These are phyloP conservation scores for Blastocrithidia nonstop DNA, from an alignment of 208 protist species.

Conservation along the genomic window DNA sequence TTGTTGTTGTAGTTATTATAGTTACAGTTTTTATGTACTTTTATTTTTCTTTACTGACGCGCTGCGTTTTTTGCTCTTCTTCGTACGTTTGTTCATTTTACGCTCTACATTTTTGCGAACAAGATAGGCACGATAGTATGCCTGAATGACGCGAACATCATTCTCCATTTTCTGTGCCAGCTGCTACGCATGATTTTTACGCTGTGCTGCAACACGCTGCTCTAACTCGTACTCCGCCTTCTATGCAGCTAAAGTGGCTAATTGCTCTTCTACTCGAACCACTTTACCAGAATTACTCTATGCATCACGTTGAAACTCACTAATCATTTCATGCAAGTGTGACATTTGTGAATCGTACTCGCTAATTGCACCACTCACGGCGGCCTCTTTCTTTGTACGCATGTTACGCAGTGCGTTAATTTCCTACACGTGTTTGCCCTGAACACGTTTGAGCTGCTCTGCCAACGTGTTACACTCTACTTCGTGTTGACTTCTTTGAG, in stretches of 20 bases:
- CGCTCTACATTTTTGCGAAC: slow-evolving; percentile 22
- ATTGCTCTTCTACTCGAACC: slow-evolving; percentile 39
- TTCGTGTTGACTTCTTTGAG: too few species aligned
- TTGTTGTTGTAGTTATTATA: too few species aligned
- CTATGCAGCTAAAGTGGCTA: slow-evolving; percentile 33
- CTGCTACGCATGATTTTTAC: slow-evolving; percentile 34
- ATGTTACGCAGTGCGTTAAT: slow-evolving; percentile 35
- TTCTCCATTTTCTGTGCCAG: slow-evolving; percentile 24
- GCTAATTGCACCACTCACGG: slow-evolving; percentile 61
- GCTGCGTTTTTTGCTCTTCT: too few species aligned
- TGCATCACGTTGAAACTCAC: slow-evolving; percentile 44
- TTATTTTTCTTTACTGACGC: too few species aligned
- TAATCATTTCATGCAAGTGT: slow-evolving; percentile 14
- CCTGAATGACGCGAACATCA: slow-evolving; percentile 62
- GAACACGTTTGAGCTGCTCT: slow-evolving; percentile 18
- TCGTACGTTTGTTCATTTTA: slow-evolving; percentile 29
- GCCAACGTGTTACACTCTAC: too few species aligned
- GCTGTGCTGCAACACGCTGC: slow-evolving; percentile 39
- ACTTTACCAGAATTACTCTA: slow-evolving; percentile 62
- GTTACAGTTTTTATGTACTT: too few species aligned
- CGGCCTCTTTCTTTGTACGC: slow-evolving; percentile 63
- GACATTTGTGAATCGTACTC: slow-evolving; percentile 72
- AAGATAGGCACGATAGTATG: slow-evolving; percentile 61
- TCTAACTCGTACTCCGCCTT: slow-evolving; percentile 58
- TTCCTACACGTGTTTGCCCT: slow-evolving; percentile 36